A percentile compares a stretch with the other conserved stretches of the same genome.
Conservation (phyloP, 148 eudicot genomes). For the Pharnaceum exiguum region DNA sequence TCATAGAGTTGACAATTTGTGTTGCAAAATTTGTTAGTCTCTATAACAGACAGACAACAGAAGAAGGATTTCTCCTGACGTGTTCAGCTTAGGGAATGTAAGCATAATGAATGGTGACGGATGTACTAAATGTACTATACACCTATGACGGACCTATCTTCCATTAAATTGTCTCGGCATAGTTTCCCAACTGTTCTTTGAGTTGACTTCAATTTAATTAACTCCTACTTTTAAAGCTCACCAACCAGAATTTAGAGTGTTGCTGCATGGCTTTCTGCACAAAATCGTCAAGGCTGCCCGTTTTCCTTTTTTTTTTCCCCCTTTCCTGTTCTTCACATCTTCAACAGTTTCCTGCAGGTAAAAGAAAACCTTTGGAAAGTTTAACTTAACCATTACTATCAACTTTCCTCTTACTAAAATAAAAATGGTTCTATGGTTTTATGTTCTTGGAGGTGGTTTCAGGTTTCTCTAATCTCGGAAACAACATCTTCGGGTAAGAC, state of each 20-base stretch:
- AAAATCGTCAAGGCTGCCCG: too few species aligned
- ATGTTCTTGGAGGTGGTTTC: too few species aligned
- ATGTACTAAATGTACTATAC: neutral
- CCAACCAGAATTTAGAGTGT: constrained; percentile 10
- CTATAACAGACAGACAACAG: neutral
- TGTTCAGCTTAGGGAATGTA: constrained; percentile 16
- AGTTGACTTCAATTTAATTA: constrained; percentile 28
- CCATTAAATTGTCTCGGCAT: constrained; percentile 19
- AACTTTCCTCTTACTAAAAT: too few species aligned
- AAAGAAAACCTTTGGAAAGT: too few species aligned
- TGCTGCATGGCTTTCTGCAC: constrained; percentile 17
- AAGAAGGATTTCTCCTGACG: neutral
- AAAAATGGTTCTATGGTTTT: too few species aligned
- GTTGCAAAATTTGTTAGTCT: neutral
- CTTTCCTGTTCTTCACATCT: too few species aligned
- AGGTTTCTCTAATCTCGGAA: too few species aligned
- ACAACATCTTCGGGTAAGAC: too few species aligned
- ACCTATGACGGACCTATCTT: constrained; percentile 2
- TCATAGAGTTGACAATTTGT: too few species aligned
- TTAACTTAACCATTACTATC: too few species aligned
- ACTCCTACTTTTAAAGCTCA: constrained; percentile 2
- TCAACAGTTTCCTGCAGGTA: too few species aligned
- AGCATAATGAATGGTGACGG: neutral
- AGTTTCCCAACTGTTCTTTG: constrained; percentile 14
- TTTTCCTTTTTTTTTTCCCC: too few species aligned